phyloP scores from a whole-genome alignment of 106 monocot species.

The Dioscorea zingiberensis region DNA sequence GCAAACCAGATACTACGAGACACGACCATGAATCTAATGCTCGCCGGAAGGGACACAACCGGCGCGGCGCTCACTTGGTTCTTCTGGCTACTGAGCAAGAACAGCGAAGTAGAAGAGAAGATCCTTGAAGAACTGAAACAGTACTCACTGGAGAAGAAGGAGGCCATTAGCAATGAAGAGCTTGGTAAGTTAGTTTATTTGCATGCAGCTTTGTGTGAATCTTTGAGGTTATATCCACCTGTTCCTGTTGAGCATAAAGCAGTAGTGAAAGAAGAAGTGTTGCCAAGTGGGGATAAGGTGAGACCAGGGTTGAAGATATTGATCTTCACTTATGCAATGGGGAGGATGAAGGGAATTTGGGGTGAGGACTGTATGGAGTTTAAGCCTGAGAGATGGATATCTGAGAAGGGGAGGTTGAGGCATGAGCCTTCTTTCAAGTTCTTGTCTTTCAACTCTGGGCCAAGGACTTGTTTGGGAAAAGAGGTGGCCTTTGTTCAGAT shows the following conservation, averaged over 20 bases:
- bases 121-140: too few relatives aligned
- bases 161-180: too few relatives aligned
- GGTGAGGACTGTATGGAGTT: constrained; percentile 25
- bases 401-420: constrained; percentile 9
- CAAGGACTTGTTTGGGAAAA: constrained; percentile 42
- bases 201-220: constrained; percentile 24
- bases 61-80: constrained; percentile 18
- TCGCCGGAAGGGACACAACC: constrained; percentile 40
- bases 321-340: constrained; percentile 20
- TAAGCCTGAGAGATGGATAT: constrained; percentile 34
- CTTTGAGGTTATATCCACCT: constrained; percentile 27
- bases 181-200: constrained; percentile 12
- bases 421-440: constrained; percentile 40
- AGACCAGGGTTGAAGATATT: constrained; percentile 17
- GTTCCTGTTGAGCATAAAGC: constrained; percentile 29
- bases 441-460: constrained; percentile 33
- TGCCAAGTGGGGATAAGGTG: constrained; percentile 16
- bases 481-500: constrained; percentile 33
- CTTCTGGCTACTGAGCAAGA: too few relatives aligned
- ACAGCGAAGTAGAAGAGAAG: too few relatives aligned
- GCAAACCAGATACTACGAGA: constrained; percentile 30
- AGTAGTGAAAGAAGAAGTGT: constrained; percentile 8
- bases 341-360: constrained; percentile 29
- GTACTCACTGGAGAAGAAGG: too few relatives aligned
- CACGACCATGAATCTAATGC: constrained; percentile 32